phyloP scores from a whole-genome alignment of 2,329 filamentous ascomycete genomes.

The Pseudocercospora fijiensis region DNA sequence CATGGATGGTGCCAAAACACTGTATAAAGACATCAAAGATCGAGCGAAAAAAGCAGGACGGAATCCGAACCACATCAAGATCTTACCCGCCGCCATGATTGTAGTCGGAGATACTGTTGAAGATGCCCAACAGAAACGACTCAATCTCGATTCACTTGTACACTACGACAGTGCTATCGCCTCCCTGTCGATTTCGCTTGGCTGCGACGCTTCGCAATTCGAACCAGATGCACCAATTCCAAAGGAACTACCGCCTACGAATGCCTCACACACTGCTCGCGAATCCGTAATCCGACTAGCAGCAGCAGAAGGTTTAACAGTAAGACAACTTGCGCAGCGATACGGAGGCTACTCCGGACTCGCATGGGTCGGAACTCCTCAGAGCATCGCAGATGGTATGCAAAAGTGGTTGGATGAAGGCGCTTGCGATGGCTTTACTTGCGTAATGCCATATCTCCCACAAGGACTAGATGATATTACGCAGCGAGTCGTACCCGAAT shows the following conservation, averaged over 20 bases:
- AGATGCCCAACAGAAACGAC: conserved; percentile 28
- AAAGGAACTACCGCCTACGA: conserved; percentile 27
- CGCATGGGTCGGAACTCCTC: conserved; percentile 27
- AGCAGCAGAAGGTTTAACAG: conserved; percentile 27
- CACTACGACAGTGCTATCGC: conserved; percentile 32
- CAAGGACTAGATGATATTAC: conserved; percentile 32
- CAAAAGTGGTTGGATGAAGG: conserved; percentile 26
- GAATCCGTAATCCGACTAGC: conserved; percentile 26
- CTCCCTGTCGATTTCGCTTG: conserved; percentile 27
- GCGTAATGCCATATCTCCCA: conserved; percentile 29
- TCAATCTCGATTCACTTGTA: conserved; percentile 28
- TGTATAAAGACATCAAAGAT: conserved; percentile 31
- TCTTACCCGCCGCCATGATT: conserved; percentile 33
- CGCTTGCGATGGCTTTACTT: conserved; percentile 31
- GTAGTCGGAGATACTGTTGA: conserved; percentile 29
- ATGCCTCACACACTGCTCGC: conserved; percentile 27
- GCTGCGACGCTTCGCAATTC: conserved; percentile 27
- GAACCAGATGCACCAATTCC: conserved; percentile 29
- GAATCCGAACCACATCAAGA: conserved; percentile 27
- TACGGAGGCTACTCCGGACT: conserved; percentile 29
- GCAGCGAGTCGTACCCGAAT: conserved; percentile 26
- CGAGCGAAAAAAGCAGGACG: conserved; percentile 26
- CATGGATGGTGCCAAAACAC: conserved; percentile 25
- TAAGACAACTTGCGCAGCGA: conserved; percentile 29
- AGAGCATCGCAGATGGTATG: conserved; percentile 30